Evolutionary conservation across 108 stramenopile species (phyloP).

Genomic region (Fragilaria radians): DNA sequence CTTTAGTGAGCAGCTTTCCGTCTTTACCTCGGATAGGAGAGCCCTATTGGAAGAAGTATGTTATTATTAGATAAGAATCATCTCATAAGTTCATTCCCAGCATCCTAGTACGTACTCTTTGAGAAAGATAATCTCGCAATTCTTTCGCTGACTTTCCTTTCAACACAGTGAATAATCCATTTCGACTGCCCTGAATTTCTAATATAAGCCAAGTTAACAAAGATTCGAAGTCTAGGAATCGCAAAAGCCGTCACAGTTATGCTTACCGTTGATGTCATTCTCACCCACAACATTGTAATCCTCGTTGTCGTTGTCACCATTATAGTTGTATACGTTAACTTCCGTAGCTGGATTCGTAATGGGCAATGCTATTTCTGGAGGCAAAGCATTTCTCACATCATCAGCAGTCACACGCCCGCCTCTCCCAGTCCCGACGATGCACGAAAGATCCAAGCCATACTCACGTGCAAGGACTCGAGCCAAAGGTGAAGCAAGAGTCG

Average conservation of each 20-base stretch:
- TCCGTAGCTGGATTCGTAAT: neutral
- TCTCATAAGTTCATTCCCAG: neutral
- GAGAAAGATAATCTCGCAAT: neutral
- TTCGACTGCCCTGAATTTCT: neutral
- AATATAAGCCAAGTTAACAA: neutral
- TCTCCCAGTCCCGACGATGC: neutral
- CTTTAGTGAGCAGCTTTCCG: neutral
- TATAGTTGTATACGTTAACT: neutral
- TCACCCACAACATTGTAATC: neutral
- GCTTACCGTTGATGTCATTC: neutral
- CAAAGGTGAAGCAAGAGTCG: neutral
- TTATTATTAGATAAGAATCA: neutral
- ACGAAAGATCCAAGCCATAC: neutral
- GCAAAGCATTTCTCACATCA: conserved; percentile 1
- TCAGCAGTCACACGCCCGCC: neutral
- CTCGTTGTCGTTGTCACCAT: neutral
- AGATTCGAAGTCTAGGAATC: neutral
- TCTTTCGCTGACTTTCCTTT: neutral
- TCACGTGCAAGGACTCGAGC: neutral
- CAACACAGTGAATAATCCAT: neutral
- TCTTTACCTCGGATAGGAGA: neutral
- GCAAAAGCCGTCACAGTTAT: neutral
- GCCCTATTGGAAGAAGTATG: neutral
- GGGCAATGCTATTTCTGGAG: neutral
- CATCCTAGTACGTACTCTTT: neutral